Conservation (phyloP, 352 stramenopile species). For the Pythium grandisporangium region DNA sequence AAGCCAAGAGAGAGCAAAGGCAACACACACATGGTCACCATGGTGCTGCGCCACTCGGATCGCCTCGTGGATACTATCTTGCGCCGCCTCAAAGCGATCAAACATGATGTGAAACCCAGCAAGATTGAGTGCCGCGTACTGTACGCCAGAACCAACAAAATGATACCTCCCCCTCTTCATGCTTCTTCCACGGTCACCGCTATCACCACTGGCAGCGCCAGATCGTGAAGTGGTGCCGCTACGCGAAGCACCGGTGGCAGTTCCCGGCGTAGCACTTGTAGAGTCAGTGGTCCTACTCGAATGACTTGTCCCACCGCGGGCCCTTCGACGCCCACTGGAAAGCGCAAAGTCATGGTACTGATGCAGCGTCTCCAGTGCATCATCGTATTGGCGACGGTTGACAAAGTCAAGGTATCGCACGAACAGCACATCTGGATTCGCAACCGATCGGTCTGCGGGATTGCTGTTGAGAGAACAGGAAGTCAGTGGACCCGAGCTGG, state of each 20-base stretch:
- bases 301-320: background rate
- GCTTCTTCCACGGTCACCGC: too few species aligned
- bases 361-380: constrained; percentile 86
- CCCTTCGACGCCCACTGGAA: constrained; percentile 3
- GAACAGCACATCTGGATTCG: constrained; percentile 62
- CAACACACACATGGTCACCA: constrained; percentile 88
- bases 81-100: constrained; percentile 58
- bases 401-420: constrained; percentile 83
- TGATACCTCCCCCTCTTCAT: too few species aligned
- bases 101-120: constrained; percentile 84
- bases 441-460: constrained; percentile 11
- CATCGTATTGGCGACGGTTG: constrained; percentile 70
- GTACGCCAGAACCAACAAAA: constrained; percentile 60
- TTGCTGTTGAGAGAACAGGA: too few species aligned
- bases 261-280: too few species aligned
- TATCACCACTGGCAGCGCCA: background rate
- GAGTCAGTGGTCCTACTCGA: too few species aligned
- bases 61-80: constrained; percentile 87
- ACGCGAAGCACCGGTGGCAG: background rate
- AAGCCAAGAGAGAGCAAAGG: constrained; percentile 88
- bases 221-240: background rate
- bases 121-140: constrained; percentile 89
- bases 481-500: too few species aligned
- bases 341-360: constrained; percentile 91
- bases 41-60: constrained; percentile 90